phyloP scores from a whole-genome alignment of 1,284 basidiomycete genomes.

The Apiotrichum siamense region DNA sequence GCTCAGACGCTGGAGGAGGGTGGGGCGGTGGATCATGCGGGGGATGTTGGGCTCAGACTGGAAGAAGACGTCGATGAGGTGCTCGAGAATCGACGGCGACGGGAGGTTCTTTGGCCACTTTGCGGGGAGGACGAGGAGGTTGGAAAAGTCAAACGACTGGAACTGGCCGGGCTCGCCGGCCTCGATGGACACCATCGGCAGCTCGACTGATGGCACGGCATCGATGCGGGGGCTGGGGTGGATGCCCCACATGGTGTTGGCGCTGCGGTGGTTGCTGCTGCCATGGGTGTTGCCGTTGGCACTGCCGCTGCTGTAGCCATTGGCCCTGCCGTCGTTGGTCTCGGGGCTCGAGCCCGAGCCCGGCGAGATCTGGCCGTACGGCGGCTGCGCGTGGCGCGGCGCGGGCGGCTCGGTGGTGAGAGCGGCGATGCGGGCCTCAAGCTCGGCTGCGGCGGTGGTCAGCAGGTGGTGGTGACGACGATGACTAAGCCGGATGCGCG shows the following conservation, averaged over 20 bases:
- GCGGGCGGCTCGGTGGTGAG: slow-evolving; percentile 15
- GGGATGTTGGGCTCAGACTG: slow-evolving; percentile 36
- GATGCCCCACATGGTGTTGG: not conserved
- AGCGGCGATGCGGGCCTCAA: slow-evolving; percentile 28
- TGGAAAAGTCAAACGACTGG: slow-evolving; percentile 25
- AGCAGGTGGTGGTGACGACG: not conserved
- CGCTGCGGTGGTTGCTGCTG: not conserved
- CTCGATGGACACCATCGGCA: slow-evolving; percentile 11
- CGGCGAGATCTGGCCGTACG: not conserved
- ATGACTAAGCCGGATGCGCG: too few species aligned
- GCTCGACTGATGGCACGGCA: not conserved
- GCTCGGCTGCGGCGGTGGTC: slow-evolving; percentile 28
- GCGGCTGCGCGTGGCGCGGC: not conserved
- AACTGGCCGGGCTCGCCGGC: slow-evolving; percentile 9
- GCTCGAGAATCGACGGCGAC: slow-evolving; percentile 37
- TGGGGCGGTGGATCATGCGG: slow-evolving; percentile 42
- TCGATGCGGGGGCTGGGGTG: slow-evolving; percentile 2
- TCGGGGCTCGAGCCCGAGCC: not conserved
- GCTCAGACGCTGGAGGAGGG: slow-evolving; percentile 43
- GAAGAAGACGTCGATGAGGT: slow-evolving; percentile 46
- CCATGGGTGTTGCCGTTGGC: not conserved
- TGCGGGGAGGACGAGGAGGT: slow-evolving; percentile 32
- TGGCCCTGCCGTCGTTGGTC: not conserved
- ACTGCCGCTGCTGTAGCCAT: not conserved
- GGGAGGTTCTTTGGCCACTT: slow-evolving; percentile 41